These are phyloP conservation scores for Wallemia mellicola DNA, from an alignment of 1,284 basidiomycete genomes.

Conservation along the genomic window DNA sequence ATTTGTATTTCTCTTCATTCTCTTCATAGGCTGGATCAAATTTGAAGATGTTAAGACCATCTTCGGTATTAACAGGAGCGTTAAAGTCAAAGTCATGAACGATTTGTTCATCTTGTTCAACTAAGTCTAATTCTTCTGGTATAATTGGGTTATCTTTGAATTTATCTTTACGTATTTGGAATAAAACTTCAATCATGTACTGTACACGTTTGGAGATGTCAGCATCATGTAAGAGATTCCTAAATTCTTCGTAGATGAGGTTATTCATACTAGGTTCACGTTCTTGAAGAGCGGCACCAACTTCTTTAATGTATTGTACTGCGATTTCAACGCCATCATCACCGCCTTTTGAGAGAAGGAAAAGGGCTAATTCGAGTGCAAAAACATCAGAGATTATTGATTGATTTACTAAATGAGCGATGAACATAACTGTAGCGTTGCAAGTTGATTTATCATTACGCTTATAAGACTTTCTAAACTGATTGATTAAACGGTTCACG, in stretches of 20 bases:
- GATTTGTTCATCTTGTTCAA: slow-evolving; percentile 91
- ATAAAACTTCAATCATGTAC: slow-evolving; percentile 97
- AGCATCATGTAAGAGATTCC: slow-evolving; percentile 83
- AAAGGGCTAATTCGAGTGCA: slow-evolving; percentile 74
- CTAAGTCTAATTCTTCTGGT: slow-evolving; percentile 74
- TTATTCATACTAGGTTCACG: slow-evolving; percentile 82
- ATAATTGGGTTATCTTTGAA: slow-evolving; percentile 93
- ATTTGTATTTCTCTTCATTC: slow-evolving; percentile 76
- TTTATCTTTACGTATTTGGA: slow-evolving; percentile 92
- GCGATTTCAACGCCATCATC: slow-evolving; percentile 97
- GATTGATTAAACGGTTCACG: slow-evolving; percentile 60
- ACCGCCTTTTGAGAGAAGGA: slow-evolving; percentile 78
- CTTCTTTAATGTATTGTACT: slow-evolving; percentile 87
- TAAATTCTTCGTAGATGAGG: slow-evolving; percentile 78
- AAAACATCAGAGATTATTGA: slow-evolving; percentile 76
- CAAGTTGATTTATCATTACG: slow-evolving; percentile 95
- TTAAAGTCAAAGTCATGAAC: slow-evolving; percentile 77
- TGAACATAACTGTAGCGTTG: slow-evolving; percentile 76
- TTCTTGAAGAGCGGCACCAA: slow-evolving; percentile 77
- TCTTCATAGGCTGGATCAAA: slow-evolving; percentile 60
- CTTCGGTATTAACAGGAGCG: slow-evolving; percentile 74
- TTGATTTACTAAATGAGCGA: slow-evolving; percentile 93
- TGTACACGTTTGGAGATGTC: slow-evolving; percentile 83
- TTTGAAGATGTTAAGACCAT: slow-evolving; percentile 85
- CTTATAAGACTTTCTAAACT: slow-evolving; percentile 83